A percentile compares a stretch with the other conserved stretches of the same genome.
Conservation (phyloP, 768 basidiomycete genomes). For the Mycena alexandri region DNA sequence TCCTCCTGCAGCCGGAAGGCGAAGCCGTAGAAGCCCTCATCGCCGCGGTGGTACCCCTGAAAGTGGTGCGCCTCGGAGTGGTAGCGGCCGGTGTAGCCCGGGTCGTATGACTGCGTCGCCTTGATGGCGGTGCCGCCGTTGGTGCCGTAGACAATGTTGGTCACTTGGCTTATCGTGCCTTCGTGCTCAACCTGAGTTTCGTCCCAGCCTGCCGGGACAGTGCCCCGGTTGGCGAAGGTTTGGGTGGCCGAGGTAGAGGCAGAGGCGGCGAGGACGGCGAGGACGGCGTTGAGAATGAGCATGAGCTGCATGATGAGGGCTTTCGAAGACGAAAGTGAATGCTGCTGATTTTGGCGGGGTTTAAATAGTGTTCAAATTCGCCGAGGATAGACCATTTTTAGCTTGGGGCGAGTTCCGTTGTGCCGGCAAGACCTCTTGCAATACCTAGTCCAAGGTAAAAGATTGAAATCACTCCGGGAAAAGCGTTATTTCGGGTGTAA, state of each 20-base stretch:
- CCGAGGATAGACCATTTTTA: slow-evolving; percentile 7
- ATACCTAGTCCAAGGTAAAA: not conserved
- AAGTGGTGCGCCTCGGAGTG: slow-evolving; percentile 9
- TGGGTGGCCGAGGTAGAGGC: slow-evolving; percentile 7
- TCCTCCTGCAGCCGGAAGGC: slow-evolving; percentile 25
- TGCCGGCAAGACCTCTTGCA: not conserved
- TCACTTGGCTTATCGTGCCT: slow-evolving; percentile 17
- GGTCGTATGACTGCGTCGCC: slow-evolving; percentile 21
- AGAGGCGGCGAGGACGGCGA: slow-evolving; percentile 18
- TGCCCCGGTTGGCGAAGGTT: slow-evolving; percentile 23
- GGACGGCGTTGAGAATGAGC: slow-evolving; percentile 3
- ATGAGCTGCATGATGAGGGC: slow-evolving; percentile 17
- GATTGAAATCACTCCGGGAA: not conserved
- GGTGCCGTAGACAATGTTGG: slow-evolving; percentile 20
- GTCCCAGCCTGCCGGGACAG: slow-evolving; percentile 25
- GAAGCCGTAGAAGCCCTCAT: slow-evolving; percentile 18
- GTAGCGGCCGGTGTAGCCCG: slow-evolving; percentile 19
- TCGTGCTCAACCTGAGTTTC: not conserved
- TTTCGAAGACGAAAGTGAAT: not conserved
- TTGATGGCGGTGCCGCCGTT: slow-evolving; percentile 22
- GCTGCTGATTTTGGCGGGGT: not conserved
- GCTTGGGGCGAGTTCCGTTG: not conserved
- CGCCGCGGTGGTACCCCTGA: slow-evolving; percentile 15
- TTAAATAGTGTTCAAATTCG: slow-evolving; percentile 18
- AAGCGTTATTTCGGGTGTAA: not conserved